These are phyloP conservation scores for Skeletonema costatum DNA, from an alignment of 108 stramenopile genomes.

Conservation along the genomic window DNA sequence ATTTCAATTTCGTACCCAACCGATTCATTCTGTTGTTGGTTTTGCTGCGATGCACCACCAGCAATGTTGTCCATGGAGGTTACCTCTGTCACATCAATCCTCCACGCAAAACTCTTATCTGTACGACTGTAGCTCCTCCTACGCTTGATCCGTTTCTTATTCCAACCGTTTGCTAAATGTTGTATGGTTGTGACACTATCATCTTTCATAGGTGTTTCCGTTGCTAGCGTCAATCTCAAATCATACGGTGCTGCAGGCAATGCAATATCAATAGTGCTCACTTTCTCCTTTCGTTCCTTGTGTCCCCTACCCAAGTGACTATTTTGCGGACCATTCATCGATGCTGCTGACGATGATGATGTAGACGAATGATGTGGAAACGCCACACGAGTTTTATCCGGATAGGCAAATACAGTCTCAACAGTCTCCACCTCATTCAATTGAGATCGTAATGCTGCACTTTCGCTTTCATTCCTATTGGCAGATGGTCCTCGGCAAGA, in stretches of 20 bases:
- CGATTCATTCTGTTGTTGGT: constrained; percentile 11
- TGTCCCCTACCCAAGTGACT: constrained; percentile 45
- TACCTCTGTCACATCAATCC: constrained; percentile 87
- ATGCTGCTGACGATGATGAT: constrained; percentile 9
- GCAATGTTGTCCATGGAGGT: constrained; percentile 49
- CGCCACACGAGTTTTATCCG: constrained; percentile 58
- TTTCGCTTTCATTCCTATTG: constrained; percentile 40
- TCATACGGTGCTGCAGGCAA: constrained; percentile 85
- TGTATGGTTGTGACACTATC: constrained; percentile 8
- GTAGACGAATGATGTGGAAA: constrained; percentile 58
- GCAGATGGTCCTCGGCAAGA: constrained; percentile 25
- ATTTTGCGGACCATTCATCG: constrained; percentile 2
- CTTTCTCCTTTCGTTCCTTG: constrained; percentile 81
- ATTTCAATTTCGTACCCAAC: constrained; percentile 85
- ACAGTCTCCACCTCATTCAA: constrained; percentile 64
- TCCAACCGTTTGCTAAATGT: constrained; percentile 55
- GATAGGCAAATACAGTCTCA: constrained; percentile 79
- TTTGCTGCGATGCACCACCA: neutral
- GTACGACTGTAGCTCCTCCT: constrained; percentile 75
- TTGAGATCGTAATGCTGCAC: constrained; percentile 53
- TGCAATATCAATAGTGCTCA: constrained; percentile 63
- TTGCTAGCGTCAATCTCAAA: constrained; percentile 64
- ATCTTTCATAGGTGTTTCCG: constrained; percentile 66
- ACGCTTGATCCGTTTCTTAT: constrained; percentile 69
- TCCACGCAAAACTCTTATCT: constrained; percentile 85